Evolutionary conservation across 2,329 filamentous ascomycete species (phyloP), one percentile per base, ranked within the genome.

Genomic region (Drechslerella stenobrocha): DNA sequence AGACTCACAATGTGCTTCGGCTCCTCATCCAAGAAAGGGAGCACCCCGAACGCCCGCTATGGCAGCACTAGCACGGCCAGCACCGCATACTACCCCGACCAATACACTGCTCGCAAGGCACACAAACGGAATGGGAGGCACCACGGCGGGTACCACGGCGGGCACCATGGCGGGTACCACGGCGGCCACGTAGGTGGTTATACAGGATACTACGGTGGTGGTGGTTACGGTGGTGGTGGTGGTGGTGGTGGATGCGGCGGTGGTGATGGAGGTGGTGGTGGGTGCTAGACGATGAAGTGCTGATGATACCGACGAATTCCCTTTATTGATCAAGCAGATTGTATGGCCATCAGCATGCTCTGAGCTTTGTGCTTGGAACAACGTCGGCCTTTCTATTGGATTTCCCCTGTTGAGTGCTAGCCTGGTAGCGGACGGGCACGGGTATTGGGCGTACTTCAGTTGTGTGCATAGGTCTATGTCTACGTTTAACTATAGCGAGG

Each of bases 1-100:
- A 26, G 30, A 9, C 9, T 8, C 34, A 44, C 51, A 56, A 67
- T 67, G 63, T 67, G 63, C 55, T 67, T 67, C 55, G 63, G 55
- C n/a, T 67, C 63, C 9, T 48, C 52, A 6, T 52, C 50, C 20
- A 50, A 51, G n/a, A 51, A 35, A 8, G 22, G 30, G 5, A 20
- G 26, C 24, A 32, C 50, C 22, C 63, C 63, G 15, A 67, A 67
- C 20, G 63, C 63, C 32, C 63, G 63, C n/a, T 56, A 60, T 44
- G 45, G 63, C 22, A 56, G 63, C 45, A 47, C 50, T 13, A 60
- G 51, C 45, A 42, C 55, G 0, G 63, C 34, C 7, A 56, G 15
- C n/a, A n/a, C n/a, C n/a, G n/a, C n/a, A n/a, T n/a, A n/a, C n/a
- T n/a, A n/a, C n/a, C n/a, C n/a, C 28, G 55, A 52, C 15, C 57